Evolutionary conservation across 805 yeast genomes (phyloP).

Genomic region (Isabelozyma rhagii): DNA sequence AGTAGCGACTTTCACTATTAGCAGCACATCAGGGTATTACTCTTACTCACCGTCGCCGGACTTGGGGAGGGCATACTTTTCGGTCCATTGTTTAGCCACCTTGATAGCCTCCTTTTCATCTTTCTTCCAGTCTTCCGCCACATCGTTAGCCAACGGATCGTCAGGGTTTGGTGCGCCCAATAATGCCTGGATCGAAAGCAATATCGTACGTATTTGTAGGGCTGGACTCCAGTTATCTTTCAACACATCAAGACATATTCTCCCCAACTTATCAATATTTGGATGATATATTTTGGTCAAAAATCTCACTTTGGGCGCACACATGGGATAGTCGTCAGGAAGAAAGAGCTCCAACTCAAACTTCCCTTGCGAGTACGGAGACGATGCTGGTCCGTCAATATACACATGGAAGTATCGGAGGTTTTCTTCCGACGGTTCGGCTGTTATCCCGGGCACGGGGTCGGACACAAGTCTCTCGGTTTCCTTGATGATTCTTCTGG

Average conservation of each 20-base stretch:
- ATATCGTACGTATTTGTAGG: conserved; percentile 86
- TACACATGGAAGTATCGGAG: conserved; percentile 89
- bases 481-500: conserved; percentile 94
- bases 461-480: conserved; percentile 89
- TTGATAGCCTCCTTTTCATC: conserved; percentile 76
- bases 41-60: background rate
- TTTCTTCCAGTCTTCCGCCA: conserved; percentile 93
- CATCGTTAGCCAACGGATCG: conserved; percentile 97
- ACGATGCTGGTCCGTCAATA: conserved; percentile 85
- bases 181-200: conserved; percentile 88
- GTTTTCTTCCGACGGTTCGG: conserved; percentile 91
- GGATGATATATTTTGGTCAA: conserved; percentile 95
- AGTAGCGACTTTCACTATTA: too few species aligned
- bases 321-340: conserved; percentile 98
- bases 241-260: conserved; percentile 92
- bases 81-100: conserved; percentile 78
- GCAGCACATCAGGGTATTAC: background rate
- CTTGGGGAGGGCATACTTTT: conserved; percentile 45
- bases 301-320: conserved; percentile 94
- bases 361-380: conserved; percentile 82
- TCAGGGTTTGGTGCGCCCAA: conserved; percentile 97
- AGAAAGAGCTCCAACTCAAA: conserved; percentile 82
- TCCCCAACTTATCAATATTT: conserved; percentile 90
- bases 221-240: conserved; percentile 99
- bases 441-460: conserved; percentile 95